Conservation (phyloP, 306 rosid species). For the Medicago lupulina region DNA sequence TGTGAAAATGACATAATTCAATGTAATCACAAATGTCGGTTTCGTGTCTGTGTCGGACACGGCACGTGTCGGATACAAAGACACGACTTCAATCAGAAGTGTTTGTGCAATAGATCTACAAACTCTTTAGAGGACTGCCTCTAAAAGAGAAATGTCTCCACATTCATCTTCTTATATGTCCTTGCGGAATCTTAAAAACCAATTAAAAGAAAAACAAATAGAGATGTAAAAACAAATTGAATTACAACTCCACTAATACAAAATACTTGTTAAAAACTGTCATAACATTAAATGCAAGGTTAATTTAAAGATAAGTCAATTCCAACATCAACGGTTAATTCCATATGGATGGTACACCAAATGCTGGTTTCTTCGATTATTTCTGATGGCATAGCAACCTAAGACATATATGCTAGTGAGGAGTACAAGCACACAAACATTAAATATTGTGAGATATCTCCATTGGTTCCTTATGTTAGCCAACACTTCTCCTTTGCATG, state of each 20-base stretch:
- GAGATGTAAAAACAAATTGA: not conserved
- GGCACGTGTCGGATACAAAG: too few species aligned
- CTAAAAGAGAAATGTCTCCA: too few species aligned
- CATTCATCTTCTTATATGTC: too few species aligned
- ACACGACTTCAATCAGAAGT: too few species aligned
- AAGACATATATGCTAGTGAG: conserved; percentile 55
- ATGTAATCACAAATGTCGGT: too few species aligned
- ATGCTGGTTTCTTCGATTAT: conserved; percentile 37
- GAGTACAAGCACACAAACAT: conserved; percentile 42
- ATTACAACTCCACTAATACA: not conserved
- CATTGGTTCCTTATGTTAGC: conserved; percentile 62
- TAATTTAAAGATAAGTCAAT: not conserved
- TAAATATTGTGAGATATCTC: conserved; percentile 62
- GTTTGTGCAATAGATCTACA: too few species aligned
- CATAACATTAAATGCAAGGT: conserved; percentile 3
- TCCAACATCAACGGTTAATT: not conserved
- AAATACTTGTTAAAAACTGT: not conserved
- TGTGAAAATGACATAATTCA: too few species aligned
- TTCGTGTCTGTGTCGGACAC: too few species aligned
- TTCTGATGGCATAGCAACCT: conserved; percentile 69
- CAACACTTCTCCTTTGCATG: conserved; percentile 79
- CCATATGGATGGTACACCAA: not conserved
- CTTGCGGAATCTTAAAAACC: not conserved
- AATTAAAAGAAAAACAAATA: not conserved
- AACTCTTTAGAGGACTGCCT: too few species aligned